Base-by-base conservation (phyloP, 176 grass and related monocot species). In the Eleusine coracana region DNA sequence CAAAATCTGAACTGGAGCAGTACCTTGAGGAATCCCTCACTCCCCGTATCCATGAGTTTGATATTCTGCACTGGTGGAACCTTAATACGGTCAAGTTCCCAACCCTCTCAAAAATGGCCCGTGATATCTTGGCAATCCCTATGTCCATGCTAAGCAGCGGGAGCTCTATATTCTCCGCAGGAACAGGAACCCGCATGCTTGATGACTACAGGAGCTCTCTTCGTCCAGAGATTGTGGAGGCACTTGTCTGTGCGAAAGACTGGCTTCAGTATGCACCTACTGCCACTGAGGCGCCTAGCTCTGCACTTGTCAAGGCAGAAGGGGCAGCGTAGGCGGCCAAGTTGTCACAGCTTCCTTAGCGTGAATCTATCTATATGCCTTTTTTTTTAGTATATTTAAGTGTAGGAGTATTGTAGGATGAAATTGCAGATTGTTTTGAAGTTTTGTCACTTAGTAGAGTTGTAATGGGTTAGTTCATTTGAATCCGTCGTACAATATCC, bases 21-120 rank as follows among this genome's bases (percentile, higher is more conserved):
- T 97, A 97, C 66, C 23, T 97, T 59, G 91, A 97, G 28, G 94
- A 97, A 58, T 86, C 84, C 68, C 89, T 97, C 16, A 90, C 84
- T 2, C 89, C 94, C 7, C 89, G 94, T 12, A 85, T 89, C 61
- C 91, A 76, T 44, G 91, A 97, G 36, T 94, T 97, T 78, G 94
- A 97, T 21, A 92, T 92, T 16, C 50, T 97, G 54, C 80, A 86
- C 74, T 97, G 94, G 94, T 97, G 94, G 94, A 93, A 90, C 72
- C 91, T 97, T 16, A 97, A 94, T 68, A 94, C 78, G 4, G 39
- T 97, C 1, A 91, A 91, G 86, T 97, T 91, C 45, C 94, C 94
- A 65, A 90, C 89, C 0, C 87, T 97, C 1, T 91, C 94, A 0
- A 93, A 97, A 79, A 93, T 97, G 94, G 89, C 89, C 6, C 73